Base-by-base conservation (phyloP, 352 stramenopile species). In the Phytophthora ohioensis region DNA sequence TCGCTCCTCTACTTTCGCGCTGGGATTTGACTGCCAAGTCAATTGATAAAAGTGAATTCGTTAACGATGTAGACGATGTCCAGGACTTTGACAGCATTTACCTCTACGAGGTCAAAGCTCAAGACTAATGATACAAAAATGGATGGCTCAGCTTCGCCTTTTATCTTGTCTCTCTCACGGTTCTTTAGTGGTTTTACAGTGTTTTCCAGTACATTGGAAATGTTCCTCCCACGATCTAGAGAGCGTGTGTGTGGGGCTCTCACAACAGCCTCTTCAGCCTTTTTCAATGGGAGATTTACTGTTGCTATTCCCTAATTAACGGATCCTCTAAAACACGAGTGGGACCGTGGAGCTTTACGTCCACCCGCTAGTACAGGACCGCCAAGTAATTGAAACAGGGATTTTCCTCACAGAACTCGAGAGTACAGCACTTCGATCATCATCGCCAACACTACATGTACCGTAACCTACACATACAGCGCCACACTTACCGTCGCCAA, bases 101-200 rank as follows among this genome's bases (percentile, higher is more conserved):
- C 62, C 49, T 91, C 63, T 92, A 91, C 70, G 64, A 91, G 66
- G 78, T 91, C 9, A 31, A 51, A 42, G 12, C 54, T 43, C 46
- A 42, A 57, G 21, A 38, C 6, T 9, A 47, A 57, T 17, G 30
- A 64, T 55, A 42, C 21, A 27, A 10, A 63, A 64, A 69, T 68
- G 38, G 68, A 82, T 90, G 76, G 69, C 81, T 92, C 82, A 91
- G 82, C 63, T 91, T 92, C 82, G 82, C 84, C 84, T 92, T 91
- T 88, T 87, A 63, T 71, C 41, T 76, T 54, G 8, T 63, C 27
- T 82, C 71, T 87, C 69, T 84, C 79, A 75, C 31, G 54, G 64
- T 73, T 70, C 57, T 47, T 21, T 12, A n/a, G 5, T 31, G 13
- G 7, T 34, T 30, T 49, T 51, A 30, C 48, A 69, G 30, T 51